These are phyloP conservation scores for Parathielavia appendiculata DNA, from an alignment of 495 filamentous ascomycete species.

Conservation along the genomic window DNA sequence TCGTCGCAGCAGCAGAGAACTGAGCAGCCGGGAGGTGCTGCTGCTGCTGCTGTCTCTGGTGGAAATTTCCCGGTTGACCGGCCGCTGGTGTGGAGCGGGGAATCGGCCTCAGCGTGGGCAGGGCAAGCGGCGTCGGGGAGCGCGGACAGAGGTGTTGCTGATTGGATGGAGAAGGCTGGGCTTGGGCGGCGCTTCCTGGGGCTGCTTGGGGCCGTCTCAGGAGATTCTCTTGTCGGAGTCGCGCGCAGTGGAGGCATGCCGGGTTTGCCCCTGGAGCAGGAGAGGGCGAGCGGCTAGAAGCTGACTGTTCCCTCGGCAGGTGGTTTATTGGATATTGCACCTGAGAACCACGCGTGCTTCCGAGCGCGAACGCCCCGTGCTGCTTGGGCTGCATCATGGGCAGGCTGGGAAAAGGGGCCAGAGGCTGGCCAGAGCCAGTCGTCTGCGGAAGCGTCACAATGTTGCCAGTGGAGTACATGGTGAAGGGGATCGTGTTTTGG, in stretches of 20 bases:
- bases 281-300: background rate
- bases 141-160: background rate
- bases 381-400: background rate
- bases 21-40: background rate
- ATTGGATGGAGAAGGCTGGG: background rate
- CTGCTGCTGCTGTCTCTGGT: background rate
- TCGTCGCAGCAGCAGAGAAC: background rate
- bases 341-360: background rate
- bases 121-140: background rate
- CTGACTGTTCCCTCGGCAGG: background rate
- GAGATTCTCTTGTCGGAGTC: background rate
- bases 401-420: background rate
- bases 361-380: background rate
- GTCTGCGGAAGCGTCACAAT: constrained; percentile 15
- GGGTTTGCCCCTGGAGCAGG: background rate
- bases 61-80: background rate
- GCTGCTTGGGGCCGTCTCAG: background rate
- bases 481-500: constrained; percentile 17
- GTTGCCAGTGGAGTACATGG: constrained; percentile 18
- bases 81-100: background rate
- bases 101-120: background rate
- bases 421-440: background rate
- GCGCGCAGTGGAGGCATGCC: constrained; percentile 5
- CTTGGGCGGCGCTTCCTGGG: background rate
- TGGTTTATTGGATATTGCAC: background rate